phyloP scores from a whole-genome alignment of 1,139 yeast genomes.

The Debaryomyces psychrophilus region DNA sequence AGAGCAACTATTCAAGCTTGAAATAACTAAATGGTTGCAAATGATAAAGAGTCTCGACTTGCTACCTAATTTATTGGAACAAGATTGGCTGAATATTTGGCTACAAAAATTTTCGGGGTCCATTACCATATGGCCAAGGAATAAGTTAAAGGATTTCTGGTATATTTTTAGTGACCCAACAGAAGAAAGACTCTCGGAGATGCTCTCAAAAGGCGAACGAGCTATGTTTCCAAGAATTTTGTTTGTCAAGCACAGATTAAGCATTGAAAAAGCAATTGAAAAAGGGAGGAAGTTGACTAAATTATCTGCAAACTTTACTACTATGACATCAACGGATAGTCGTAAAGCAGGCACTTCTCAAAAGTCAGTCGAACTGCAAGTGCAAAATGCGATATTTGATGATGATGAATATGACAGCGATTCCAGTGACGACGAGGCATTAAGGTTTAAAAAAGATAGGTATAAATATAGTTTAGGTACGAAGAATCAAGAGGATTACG shows the following conservation, averaged over 20 bases:
- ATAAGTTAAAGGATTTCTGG: slow-evolving; percentile 59
- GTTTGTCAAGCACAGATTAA: slow-evolving; percentile 64
- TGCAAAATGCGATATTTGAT: slow-evolving; percentile 15
- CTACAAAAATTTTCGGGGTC: slow-evolving; percentile 75
- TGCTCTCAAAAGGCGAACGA: slow-evolving; percentile 65
- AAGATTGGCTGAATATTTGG: slow-evolving; percentile 82
- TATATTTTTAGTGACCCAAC: slow-evolving; percentile 72
- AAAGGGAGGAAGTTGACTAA: slow-evolving; percentile 41
- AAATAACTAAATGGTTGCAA: slow-evolving; percentile 74
- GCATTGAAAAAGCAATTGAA: slow-evolving; percentile 67
- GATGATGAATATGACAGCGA: slow-evolving; percentile 19
- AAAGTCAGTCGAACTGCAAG: slow-evolving; percentile 12
- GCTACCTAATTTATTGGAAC: slow-evolving; percentile 69
- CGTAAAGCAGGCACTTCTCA: slow-evolving; percentile 1
- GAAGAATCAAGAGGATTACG: slow-evolving; percentile 17
- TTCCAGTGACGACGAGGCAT: slow-evolving; percentile 11
- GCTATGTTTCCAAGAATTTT: slow-evolving; percentile 68
- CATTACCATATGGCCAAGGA: slow-evolving; percentile 77
- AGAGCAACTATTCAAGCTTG: slow-evolving; percentile 71
- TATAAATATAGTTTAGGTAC: slow-evolving; percentile 13
- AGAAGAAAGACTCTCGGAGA: slow-evolving; percentile 54
- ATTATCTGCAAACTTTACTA: slow-evolving; percentile 15
- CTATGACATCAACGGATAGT: neutral
- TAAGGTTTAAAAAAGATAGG: neutral
- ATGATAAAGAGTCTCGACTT: slow-evolving; percentile 66